Conservation (phyloP, 2,329 filamentous ascomycete genomes). For the Venturia oleaginea region DNA sequence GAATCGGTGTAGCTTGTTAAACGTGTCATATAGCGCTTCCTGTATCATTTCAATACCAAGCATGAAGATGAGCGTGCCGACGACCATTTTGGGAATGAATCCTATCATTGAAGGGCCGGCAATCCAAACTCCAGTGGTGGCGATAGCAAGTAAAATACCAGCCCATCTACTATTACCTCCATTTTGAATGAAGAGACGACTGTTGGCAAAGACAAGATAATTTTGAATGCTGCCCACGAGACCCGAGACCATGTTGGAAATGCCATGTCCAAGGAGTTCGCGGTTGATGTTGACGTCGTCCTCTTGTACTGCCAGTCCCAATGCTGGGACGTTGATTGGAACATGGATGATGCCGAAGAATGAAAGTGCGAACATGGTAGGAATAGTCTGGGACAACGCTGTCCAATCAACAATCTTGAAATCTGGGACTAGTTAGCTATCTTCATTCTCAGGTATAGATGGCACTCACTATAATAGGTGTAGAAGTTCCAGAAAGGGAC, state of each 20-base stretch:
- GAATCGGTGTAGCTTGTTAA: slow-evolving; percentile 74
- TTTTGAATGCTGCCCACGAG: slow-evolving; percentile 85
- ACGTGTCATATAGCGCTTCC: slow-evolving; percentile 81
- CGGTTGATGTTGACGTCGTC: slow-evolving; percentile 87
- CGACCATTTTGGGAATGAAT: slow-evolving; percentile 93
- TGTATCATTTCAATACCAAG: slow-evolving; percentile 85
- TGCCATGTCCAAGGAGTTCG: slow-evolving; percentile 84
- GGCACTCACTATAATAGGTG: slow-evolving; percentile 72
- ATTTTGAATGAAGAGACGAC: slow-evolving; percentile 89
- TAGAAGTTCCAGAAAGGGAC: slow-evolving; percentile 98
- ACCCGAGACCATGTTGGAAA: slow-evolving; percentile 87
- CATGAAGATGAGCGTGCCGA: slow-evolving; percentile 88
- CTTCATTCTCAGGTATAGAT: slow-evolving; percentile 9
- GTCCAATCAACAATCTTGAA: slow-evolving; percentile 74
- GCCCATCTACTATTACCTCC: slow-evolving; percentile 81
- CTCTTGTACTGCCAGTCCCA: slow-evolving; percentile 83
- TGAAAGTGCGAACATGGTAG: slow-evolving; percentile 91
- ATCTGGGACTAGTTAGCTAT: slow-evolving; percentile 41
- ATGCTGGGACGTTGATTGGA: slow-evolving; percentile 91
- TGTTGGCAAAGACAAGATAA: slow-evolving; percentile 96
- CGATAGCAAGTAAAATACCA: slow-evolving; percentile 70
- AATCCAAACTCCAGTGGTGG: slow-evolving; percentile 74
- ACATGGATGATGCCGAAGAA: slow-evolving; percentile 98
- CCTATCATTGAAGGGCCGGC: slow-evolving; percentile 83
- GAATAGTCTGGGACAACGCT: slow-evolving; percentile 73